Evolutionary conservation across 1,284 basidiomycete genomes (phyloP), one percentile per base, ranked within the genome.

Genomic region (Anthracocystis panici-leucophaei): DNA sequence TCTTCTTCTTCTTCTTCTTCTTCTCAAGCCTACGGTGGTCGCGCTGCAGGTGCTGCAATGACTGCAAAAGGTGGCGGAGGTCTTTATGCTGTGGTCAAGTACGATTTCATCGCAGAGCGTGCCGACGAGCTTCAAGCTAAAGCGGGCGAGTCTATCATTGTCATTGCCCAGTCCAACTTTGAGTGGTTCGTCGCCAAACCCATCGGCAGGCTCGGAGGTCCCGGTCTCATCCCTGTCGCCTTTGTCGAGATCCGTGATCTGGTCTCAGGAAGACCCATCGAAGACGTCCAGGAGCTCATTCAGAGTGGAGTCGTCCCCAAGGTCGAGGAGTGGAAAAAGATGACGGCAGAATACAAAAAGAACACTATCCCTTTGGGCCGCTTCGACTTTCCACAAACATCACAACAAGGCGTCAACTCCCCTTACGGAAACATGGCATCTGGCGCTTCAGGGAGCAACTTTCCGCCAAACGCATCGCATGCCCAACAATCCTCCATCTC

Each of bases 321-420:
- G 76, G 95, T 99, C 14, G 96, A 98, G 84, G 95, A 98, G 76
- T 99, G 97, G 97, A 98, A 98, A 86, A 91, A 91, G 82, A 92
- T 93, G 57, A 94, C 97, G 87, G 90, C 95, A 63, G 92, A 90
- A 77, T 98, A 98, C 88, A 98, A 97, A 87, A 93, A 94, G 77
- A 95, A 92, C 82, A 94, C 93, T 82, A 99, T 99, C 82, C 90
- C 95, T 2, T 89, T 99, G 3, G 97, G 97, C 29, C 91, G 74
- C 46, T 76, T 76, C 52, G 74, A 76, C 46, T 76, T 76, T 31
- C 62, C 67, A 8, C 73, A 75, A 48, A 57, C 65, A 21, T 46
- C 68, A 10, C 74, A 67, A 40, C 58, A 51, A 2, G 61, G 56
- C 33, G 55, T 71, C 65, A 68, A 67, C 56, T 76, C 74, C 20